Evolutionary conservation across 1,139 yeast genomes (phyloP).

Genomic region (Yamadazyma dendronema): DNA sequence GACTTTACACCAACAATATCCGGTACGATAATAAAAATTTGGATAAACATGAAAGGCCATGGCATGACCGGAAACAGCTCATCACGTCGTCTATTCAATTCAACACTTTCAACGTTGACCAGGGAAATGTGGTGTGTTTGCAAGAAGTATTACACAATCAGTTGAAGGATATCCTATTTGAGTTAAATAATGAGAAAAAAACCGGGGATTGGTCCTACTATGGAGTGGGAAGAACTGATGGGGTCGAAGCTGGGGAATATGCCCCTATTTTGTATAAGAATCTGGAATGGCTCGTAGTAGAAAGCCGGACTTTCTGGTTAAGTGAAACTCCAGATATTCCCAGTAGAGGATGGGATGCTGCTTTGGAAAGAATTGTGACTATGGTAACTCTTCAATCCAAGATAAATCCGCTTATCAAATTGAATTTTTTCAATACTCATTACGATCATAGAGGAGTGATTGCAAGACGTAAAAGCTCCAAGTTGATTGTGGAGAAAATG

Average conservation of each 20-base stretch:
- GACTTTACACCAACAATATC: constrained; percentile 55
- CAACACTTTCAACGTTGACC: constrained; percentile 28
- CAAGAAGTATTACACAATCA: constrained; percentile 58
- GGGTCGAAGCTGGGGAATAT: constrained; percentile 29
- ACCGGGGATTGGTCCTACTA: constrained; percentile 31
- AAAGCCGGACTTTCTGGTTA: constrained; percentile 34
- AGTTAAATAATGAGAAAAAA: constrained; percentile 24
- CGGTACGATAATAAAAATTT: constrained; percentile 41
- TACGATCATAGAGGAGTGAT: constrained; percentile 52
- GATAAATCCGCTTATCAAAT: constrained; percentile 22
- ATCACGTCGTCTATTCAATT: constrained; percentile 37
- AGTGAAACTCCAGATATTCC: constrained; percentile 28
- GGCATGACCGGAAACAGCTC: constrained; percentile 40
- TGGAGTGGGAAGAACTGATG: constrained; percentile 39
- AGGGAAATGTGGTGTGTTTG: constrained; percentile 44
- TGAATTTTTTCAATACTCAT: constrained; percentile 56
- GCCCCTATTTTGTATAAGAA: constrained; percentile 32
- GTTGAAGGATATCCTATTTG: constrained; percentile 42
- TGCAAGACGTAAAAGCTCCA: constrained; percentile 49
- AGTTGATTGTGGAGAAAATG: constrained; percentile 44
- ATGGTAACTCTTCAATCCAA: constrained; percentile 38
- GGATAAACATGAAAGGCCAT: constrained; percentile 37
- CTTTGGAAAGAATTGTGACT: constrained; percentile 47
- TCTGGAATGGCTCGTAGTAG: constrained; percentile 31
- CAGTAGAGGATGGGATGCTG: constrained; percentile 56